Evolutionary conservation across 177 flowering plant genomes (phyloP), one percentile per base, ranked within the genome.

Genomic region (Tripterygium wilfordii): DNA sequence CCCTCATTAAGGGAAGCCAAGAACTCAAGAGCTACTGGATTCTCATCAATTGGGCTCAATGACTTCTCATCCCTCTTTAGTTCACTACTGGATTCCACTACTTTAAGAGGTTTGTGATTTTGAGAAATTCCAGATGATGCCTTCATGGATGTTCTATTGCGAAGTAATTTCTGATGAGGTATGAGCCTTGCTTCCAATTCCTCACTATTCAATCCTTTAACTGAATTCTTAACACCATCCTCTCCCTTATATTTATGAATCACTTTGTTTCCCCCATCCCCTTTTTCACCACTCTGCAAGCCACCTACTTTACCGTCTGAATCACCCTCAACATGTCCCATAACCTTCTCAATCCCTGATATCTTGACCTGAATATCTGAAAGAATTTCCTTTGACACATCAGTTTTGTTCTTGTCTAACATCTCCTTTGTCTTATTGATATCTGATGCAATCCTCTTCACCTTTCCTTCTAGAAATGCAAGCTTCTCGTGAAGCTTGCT

Each of bases 401-500:
- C 82, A 0, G 83, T 78, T 40, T 89, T 81, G 59, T 81, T 87
- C 79, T 62, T 62, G 56, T 87, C 92, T 64, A 87, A 51, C 77
- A 89, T 78, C 55, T 86, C 95, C 57, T 86, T 94, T 0, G 95
- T 85, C 67, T 46, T 60, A 77, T 81, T 87, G 16, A 94, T 87
- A 51, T 94, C 97, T 0, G 86, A 72, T 5, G 92, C 89, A 51
- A 86, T 89, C 52, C 83, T 80, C 66, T 81, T 85, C 20, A 87
- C 97, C 59, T 83, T 94, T 8, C 83, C 85, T 63, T 94, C 96
- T 42, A 94, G 60, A 63, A 73, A 77, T 14, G 85, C 89, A 42
- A 94, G 96, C 72, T 80, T 89, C 61, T 89, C 86, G 38, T 78
- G 89, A 19, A 89, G 83, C 72, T 70, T 94, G 56, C 83, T 79